Evolutionary conservation across 345 rosid species (phyloP).

Genomic region (Hibiscus mutabilis): DNA sequence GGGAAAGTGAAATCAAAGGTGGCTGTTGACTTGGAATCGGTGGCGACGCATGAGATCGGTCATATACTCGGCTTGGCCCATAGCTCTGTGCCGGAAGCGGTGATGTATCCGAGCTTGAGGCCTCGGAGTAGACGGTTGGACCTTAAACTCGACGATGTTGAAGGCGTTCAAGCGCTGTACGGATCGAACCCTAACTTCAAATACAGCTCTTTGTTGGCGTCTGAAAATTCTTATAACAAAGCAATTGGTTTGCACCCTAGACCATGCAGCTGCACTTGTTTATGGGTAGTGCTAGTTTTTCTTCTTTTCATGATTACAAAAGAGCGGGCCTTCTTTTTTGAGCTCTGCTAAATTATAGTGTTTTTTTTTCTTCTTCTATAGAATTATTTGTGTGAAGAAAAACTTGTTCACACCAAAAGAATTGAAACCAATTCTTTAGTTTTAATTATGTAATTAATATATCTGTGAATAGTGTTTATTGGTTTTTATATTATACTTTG

Average conservation of each 20-base stretch:
- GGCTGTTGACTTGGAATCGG: constrained; percentile 89
- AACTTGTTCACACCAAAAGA: background rate
- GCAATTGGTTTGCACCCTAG: constrained; percentile 15
- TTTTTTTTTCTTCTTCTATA: background rate
- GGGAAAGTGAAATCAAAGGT: constrained; percentile 33
- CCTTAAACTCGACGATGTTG: constrained; percentile 71
- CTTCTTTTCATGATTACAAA: constrained; percentile 9
- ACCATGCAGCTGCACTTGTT: constrained; percentile 25
- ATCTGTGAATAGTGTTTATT: no score
- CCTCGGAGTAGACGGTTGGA: constrained; percentile 59
- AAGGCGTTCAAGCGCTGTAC: constrained; percentile 66
- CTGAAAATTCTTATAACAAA: constrained; percentile 45
- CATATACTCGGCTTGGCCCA: constrained; percentile 83
- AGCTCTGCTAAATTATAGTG: background rate
- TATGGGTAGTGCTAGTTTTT: constrained; percentile 26
- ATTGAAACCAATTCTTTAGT: background rate
- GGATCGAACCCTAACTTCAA: constrained; percentile 72
- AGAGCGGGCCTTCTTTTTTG: background rate
- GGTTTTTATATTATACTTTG: background rate
- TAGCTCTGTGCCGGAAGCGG: constrained; percentile 65
- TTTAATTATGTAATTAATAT: background rate
- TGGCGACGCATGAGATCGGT: constrained; percentile 94
- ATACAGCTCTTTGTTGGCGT: constrained; percentile 47
- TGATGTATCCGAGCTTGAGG: constrained; percentile 86
- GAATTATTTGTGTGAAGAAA: constrained; percentile 3